These are phyloP conservation scores for Parathielavia hyrcaniae DNA, from an alignment of 495 filamentous ascomycete genomes.

Conservation along the genomic window DNA sequence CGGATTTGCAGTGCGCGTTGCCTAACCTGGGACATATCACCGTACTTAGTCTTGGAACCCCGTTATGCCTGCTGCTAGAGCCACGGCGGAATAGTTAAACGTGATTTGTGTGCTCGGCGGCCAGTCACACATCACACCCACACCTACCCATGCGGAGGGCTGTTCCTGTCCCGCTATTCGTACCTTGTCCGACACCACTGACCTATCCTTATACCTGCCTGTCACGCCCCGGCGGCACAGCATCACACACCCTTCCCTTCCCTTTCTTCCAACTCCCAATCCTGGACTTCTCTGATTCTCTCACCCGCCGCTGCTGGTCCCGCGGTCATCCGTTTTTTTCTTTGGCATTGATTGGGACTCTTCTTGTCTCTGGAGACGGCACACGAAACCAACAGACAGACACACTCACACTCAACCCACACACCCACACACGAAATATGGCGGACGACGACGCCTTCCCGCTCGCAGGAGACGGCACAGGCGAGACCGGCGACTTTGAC, in stretches of 20 bases:
- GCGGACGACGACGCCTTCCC: constrained; percentile 25
- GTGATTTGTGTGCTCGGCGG: too few species aligned
- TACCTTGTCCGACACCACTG: background rate
- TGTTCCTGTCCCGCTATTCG: background rate
- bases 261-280: background rate
- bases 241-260: background rate
- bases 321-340: constrained; percentile 10
- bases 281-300: background rate
- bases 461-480: constrained; percentile 34
- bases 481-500: constrained; percentile 22
- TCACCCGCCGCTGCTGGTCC: constrained; percentile 16
- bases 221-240: constrained; percentile 7
- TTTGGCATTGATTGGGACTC: background rate
- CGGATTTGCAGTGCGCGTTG: too few species aligned
- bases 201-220: constrained; percentile 4
- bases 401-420: too few species aligned
- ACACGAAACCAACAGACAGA: constrained; percentile 1
- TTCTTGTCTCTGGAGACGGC: constrained; percentile 3
- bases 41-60: too few species aligned
- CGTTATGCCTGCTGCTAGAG: too few species aligned
- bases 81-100: too few species aligned
- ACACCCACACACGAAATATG: constrained; percentile 6
- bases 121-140: too few species aligned
- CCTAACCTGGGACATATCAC: too few species aligned
- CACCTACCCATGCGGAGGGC: too few species aligned